phyloP scores from a whole-genome alignment of 2,329 filamentous ascomycete genomes.

The Podosphaera fusca region DNA sequence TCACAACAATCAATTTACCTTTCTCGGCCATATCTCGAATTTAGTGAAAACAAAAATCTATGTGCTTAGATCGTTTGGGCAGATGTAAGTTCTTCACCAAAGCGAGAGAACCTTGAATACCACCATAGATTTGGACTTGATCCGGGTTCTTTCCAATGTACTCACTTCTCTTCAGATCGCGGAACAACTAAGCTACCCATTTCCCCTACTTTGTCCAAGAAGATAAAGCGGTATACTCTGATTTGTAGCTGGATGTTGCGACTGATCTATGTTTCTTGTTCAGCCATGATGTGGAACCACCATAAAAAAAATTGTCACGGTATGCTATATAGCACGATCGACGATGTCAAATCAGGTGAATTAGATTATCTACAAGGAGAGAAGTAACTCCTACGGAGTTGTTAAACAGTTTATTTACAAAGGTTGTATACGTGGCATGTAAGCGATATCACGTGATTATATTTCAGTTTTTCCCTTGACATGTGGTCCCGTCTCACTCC shows the following conservation, averaged over 20 bases:
- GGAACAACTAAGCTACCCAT: not conserved
- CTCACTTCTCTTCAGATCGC: not conserved
- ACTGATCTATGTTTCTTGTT: not conserved
- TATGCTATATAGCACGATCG: too few relatives aligned
- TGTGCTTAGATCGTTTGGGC: not conserved
- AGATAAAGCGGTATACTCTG: not conserved
- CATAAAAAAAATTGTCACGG: too few relatives aligned
- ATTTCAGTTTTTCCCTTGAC: too few relatives aligned
- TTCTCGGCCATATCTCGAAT: not conserved
- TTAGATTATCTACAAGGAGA: too few relatives aligned
- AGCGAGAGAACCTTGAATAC: not conserved
- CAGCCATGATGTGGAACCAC: not conserved
- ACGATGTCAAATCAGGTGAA: too few relatives aligned
- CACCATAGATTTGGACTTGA: not conserved
- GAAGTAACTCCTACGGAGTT: too few relatives aligned
- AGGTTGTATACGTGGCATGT: too few relatives aligned
- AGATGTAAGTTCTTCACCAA: not conserved
- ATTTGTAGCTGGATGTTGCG: not conserved
- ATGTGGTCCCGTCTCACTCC: too few relatives aligned
- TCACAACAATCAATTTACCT: not conserved
- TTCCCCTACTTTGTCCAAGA: not conserved
- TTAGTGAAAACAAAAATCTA: not conserved
- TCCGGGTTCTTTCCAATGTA: not conserved
- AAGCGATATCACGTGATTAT: too few relatives aligned
- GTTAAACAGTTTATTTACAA: too few relatives aligned